Evolutionary conservation across 352 stramenopile genomes (phyloP), one percentile per base, ranked within the genome.

Genomic region (Blastocystis sp.): DNA sequence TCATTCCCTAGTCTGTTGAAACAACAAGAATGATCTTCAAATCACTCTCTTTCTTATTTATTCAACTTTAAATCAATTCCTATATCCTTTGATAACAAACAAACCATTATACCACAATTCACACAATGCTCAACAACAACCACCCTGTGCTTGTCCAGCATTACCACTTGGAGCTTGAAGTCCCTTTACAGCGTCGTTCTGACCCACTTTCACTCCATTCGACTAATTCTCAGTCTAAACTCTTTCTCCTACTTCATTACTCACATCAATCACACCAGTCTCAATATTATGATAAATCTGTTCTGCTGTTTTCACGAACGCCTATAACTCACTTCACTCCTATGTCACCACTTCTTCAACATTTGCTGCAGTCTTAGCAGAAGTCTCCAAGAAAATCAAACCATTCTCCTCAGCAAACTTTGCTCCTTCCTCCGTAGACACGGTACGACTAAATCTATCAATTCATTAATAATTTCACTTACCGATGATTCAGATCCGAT

Each of bases 361-460:
- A 89, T 99, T 99, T 59, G 94, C 94, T 3, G 95, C 95, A 2
- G 96, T 98, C 91, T 99, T 99, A 19, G 97, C 97, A 65, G 93
- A 98, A 2, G 97, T 99, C 91, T 99, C 97, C 66, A 99, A 91
- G 91, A 99, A 99, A 80, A 99, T 97, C n/a, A 99, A 91, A 0
- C 96, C 96, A 90, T 99, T 97, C 88, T 98, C 95, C 89, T 98
- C 95, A 12, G 97, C 97, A 91, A 99, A 99, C 88, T 95, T 91
- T 89, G 96, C 94, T 59, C 96, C 97, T 90, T 99, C 97, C 89
- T 98, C 96, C 66, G 94, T 97, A 63, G 91, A 95, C 35, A 99
- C 96, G 16, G 94, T 94, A 37, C 96, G 92, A 78, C 92, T 89
- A 77, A 66, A 39, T 54, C 88, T 56, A 29, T 88, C 37, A 43